Conservation (phyloP, 2,329 filamentous ascomycete species). For the Fusarium continuum region DNA sequence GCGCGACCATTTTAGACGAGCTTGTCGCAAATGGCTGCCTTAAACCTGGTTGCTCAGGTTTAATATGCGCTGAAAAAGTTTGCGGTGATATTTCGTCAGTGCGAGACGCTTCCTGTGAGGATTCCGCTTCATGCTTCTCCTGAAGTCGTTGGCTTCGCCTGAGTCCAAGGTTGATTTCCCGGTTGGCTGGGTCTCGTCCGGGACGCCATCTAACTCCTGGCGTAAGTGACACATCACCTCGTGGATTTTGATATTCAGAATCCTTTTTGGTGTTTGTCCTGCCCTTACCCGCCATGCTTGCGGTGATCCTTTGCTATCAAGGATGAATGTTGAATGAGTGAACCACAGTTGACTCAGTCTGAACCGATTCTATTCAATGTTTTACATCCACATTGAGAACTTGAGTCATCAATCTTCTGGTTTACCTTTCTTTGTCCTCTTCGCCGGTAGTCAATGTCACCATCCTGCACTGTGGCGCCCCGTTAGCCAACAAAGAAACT, state of each 20-base stretch:
- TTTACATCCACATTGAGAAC: background rate
- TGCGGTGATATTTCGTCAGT: background rate
- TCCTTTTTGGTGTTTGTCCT: background rate
- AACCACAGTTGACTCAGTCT: background rate
- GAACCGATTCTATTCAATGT: background rate
- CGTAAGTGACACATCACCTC: background rate
- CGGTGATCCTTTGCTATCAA: background rate
- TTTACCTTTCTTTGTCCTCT: slow-evolving; percentile 14
- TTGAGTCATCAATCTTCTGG: background rate
- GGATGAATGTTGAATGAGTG: background rate
- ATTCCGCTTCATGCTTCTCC: background rate
- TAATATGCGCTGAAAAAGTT: background rate
- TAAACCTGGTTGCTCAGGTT: background rate
- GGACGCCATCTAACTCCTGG: slow-evolving; percentile 24
- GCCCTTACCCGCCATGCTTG: slow-evolving; percentile 10
- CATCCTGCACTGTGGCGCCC: slow-evolving; percentile 23
- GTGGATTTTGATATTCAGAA: background rate
- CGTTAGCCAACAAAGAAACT: slow-evolving; percentile 35
- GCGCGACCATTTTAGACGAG: background rate
- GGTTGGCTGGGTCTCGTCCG: slow-evolving; percentile 29
- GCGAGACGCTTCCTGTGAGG: background rate
- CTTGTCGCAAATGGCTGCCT: background rate
- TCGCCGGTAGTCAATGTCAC: background rate
- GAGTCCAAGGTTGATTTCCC: slow-evolving; percentile 29
- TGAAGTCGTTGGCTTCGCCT: slow-evolving; percentile 10